Evolutionary conservation across 208 protist genomes (phyloP).

Genomic region (Leishmania amazonensis): DNA sequence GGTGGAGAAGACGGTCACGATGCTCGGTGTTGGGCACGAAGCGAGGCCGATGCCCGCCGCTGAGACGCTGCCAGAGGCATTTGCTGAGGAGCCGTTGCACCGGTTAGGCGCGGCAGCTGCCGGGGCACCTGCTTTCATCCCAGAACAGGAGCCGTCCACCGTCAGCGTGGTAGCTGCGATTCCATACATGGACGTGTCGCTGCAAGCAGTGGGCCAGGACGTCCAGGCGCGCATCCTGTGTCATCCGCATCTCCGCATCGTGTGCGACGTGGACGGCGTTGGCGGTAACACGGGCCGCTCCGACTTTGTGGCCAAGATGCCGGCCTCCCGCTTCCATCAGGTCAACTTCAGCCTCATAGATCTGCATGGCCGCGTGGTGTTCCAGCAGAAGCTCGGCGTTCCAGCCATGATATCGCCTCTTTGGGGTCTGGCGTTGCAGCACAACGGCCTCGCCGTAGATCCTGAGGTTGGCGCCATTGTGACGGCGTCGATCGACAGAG

Average conservation of each 20-base stretch:
- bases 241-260: constrained; percentile 56
- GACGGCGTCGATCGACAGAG: constrained; percentile 58
- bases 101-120: not conserved
- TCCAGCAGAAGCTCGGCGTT: constrained; percentile 74
- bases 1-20: constrained; percentile 43
- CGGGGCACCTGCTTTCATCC: too few relatives aligned
- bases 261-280: constrained; percentile 73
- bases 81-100: not conserved
- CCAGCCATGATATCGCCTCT: constrained; percentile 47
- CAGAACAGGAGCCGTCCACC: not conserved
- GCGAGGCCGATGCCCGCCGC: not conserved
- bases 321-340: constrained; percentile 42
- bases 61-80: not conserved
- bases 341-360: constrained; percentile 70
- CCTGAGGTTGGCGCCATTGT: constrained; percentile 35
- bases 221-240: constrained; percentile 57
- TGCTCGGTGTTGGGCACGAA: constrained; percentile 37
- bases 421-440: constrained; percentile 73
- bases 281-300: constrained; percentile 54
- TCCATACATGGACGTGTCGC: constrained; percentile 60
- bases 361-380: constrained; percentile 48
- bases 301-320: constrained; percentile 62
- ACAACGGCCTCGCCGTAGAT: constrained; percentile 58
- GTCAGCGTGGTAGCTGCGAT: not conserved
- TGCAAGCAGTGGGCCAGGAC: constrained; percentile 60